A percentile compares a stretch with the other conserved stretches of the same genome.
phyloP scores from a whole-genome alignment of 345 rosid genomes.

The Hypericum perforatum region DNA sequence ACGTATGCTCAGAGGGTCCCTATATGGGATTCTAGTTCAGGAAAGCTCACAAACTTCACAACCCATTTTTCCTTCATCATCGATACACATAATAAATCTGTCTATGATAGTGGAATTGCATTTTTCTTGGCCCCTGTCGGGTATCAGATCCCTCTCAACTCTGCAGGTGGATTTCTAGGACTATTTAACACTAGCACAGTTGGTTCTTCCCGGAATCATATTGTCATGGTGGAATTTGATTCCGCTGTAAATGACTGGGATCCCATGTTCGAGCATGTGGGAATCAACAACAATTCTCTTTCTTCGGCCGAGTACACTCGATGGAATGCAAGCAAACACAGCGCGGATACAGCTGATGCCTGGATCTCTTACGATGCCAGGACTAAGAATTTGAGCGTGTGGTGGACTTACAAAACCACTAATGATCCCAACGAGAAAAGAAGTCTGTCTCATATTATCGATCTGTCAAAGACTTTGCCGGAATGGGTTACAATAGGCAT shows the following conservation, averaged over 20 bases:
- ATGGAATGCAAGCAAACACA: no score
- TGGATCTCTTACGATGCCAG: neutral
- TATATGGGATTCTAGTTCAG: slow-evolving; percentile 5
- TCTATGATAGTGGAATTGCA: neutral
- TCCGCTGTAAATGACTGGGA: slow-evolving; percentile 20
- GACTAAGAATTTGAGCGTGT: neutral
- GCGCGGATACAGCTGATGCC: no score
- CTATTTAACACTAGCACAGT: slow-evolving; percentile 18
- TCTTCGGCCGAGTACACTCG: no score
- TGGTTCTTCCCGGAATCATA: slow-evolving; percentile 15
- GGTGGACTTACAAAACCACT: neutral
- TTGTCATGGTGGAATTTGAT: slow-evolving; percentile 33
- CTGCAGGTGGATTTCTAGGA: slow-evolving; percentile 35
- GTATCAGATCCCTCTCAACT: slow-evolving; percentile 26
- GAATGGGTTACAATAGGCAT: slow-evolving; percentile 10
- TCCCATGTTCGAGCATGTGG: slow-evolving; percentile 30
- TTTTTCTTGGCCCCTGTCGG: slow-evolving; percentile 23
- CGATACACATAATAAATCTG: neutral
- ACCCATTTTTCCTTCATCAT: neutral
- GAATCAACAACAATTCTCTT: slow-evolving; percentile 31
- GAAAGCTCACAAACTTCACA: slow-evolving; percentile 11
- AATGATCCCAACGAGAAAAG: neutral
- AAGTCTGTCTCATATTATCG: neutral
- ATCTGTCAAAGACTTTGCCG: slow-evolving; percentile 4
- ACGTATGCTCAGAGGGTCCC: slow-evolving; percentile 3